Evolutionary conservation across 2,329 filamentous ascomycete genomes (phyloP), one percentile per base, ranked within the genome.

Genomic region (Gyromitra esculenta): DNA sequence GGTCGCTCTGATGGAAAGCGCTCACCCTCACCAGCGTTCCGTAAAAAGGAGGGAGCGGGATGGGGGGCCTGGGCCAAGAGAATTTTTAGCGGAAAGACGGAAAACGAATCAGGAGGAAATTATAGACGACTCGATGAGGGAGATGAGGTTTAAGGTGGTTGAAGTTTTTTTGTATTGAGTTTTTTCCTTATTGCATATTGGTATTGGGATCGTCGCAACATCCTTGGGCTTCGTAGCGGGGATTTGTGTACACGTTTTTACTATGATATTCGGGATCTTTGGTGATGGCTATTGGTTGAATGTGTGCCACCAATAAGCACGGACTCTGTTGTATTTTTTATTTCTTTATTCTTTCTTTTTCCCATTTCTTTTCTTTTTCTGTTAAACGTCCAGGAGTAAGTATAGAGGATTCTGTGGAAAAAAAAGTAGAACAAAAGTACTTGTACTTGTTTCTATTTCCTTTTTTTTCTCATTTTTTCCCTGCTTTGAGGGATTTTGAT

Each of bases 61-160:
- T 84, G 92, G 69, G 89, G 89, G 15, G 89, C 89, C 13, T 92
- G 91, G 90, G 91, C 92, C 79, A 89, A 87, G 57, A 88, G 88
- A 54, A 88, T 92, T 83, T 88, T 91, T 50, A 88, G 86, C 80
- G 86, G 87, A 75, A 85, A 82, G 78, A 87, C 85, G 82, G 84
- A 84, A 35, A 84, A 85, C 48, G 83, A 82, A 57, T 80, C 82
- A 68, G 82, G 83, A 80, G 81, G 84, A 80, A 82, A 84, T 75
- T 86, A 86, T 82, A 82, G 84, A 80, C 82, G 83, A 15, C 68
- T 81, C 57, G 80, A 79, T 66, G 73, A 78, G 5, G 79, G 80
- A 18, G 78, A 79, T 60, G 80, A 80, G 57, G 79, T 71, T 78
- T 80, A 79, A 69, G 78, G 39, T 45, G 18, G n/a, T n/a, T 6